Conservation (phyloP, 306 rosid species). For the Medicago arabica region DNA sequence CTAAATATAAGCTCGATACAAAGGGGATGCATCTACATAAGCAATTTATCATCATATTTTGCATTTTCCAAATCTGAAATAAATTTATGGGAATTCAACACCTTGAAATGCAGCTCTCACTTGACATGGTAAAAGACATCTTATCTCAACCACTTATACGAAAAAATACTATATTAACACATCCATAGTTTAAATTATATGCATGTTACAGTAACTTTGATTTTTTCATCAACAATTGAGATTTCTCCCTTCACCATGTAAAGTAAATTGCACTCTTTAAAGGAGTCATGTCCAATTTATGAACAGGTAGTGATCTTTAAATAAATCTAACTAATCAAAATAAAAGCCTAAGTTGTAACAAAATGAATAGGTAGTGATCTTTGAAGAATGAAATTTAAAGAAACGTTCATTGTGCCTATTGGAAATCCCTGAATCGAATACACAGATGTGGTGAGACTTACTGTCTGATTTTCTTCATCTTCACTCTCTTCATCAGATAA, state of each 20-base stretch:
- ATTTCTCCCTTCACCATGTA: not conserved
- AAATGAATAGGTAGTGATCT: not conserved
- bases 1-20: conserved; percentile 3
- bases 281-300: conserved; percentile 3
- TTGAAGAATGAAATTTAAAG: conserved; percentile 2
- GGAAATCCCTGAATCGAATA: conserved; percentile 9
- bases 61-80: conserved; percentile 31
- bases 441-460: conserved; percentile 38
- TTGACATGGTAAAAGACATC: not conserved
- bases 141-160: not conserved
- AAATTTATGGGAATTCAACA: not conserved
- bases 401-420: not conserved
- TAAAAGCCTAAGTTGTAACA: not conserved
- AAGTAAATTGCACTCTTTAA: not conserved
- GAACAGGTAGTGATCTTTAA: not conserved
- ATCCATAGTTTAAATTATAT: not conserved
- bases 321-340: not conserved
- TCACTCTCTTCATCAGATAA: conserved; percentile 66
- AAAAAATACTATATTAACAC: not conserved
- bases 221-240: not conserved
- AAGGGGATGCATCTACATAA: not conserved
- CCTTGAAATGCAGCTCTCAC: not conserved
- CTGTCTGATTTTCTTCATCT: conserved; percentile 77
- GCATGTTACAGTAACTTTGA: not conserved
- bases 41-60: conserved; percentile 16